phyloP scores from a whole-genome alignment of 2,329 filamentous ascomycete species.

The Verticillium alfalfae region DNA sequence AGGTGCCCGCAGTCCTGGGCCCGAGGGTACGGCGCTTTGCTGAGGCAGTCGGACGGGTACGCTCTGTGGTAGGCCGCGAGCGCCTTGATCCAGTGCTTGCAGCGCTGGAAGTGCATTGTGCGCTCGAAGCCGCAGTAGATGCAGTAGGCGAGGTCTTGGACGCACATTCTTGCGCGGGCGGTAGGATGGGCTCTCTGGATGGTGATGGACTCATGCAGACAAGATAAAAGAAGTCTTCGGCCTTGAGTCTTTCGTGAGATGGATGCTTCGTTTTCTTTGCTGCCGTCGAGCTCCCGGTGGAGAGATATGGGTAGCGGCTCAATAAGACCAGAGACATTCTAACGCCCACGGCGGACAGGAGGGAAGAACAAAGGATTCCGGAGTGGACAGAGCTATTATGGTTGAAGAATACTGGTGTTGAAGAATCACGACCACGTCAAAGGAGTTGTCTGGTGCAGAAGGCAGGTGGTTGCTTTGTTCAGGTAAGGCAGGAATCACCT shows the following conservation, averaged over 20 bases:
- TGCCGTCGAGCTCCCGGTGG: neutral
- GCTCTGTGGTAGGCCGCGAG: conserved; percentile 1
- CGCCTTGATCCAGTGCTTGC: conserved; percentile 3
- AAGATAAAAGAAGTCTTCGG: neutral
- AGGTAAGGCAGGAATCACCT: neutral
- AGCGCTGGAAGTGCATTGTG: conserved; percentile 10
- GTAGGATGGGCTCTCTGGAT: too few species aligned
- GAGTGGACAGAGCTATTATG: neutral
- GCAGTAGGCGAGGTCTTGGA: conserved; percentile 10
- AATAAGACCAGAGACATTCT: too few species aligned
- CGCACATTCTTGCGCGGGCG: conserved; percentile 7
- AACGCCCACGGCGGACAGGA: neutral
- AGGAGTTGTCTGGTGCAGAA: neutral
- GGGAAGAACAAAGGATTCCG: neutral
- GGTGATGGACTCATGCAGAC: neutral
- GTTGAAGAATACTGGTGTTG: neutral
- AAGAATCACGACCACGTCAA: neutral
- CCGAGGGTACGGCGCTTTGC: conserved; percentile 4
- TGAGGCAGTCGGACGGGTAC: conserved; percentile 4
- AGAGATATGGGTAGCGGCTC: too few species aligned
- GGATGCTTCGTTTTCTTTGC: neutral
- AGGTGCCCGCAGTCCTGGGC: conserved; percentile 6
- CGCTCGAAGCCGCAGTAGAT: conserved; percentile 9
- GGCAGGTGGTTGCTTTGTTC: neutral
- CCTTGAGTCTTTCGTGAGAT: neutral